phyloP scores from a whole-genome alignment of 768 basidiomycete genomes.

The Tricholoma saponaceum region DNA sequence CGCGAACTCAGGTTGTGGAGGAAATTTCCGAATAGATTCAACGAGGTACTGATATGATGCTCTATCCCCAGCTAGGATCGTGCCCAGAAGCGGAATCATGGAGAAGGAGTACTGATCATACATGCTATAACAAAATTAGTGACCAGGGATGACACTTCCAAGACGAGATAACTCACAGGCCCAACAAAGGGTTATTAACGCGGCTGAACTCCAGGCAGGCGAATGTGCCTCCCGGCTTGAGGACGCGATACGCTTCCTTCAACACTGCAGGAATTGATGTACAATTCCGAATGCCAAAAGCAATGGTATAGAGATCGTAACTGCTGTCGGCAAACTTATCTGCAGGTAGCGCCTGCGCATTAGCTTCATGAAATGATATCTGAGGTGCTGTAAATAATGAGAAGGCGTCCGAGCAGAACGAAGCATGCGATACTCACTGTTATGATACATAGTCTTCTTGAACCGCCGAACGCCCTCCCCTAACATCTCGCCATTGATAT shows the following conservation, averaged over 20 bases:
- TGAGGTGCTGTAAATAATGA: conserved; percentile 65
- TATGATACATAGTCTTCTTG: conserved; percentile 98
- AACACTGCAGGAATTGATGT: conserved; percentile 89
- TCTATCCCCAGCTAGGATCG: conserved; percentile 91
- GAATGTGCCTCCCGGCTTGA: conserved; percentile 95
- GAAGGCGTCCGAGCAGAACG: background rate
- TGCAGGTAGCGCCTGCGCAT: conserved; percentile 76
- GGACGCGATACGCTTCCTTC: conserved; percentile 84
- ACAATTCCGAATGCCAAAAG: conserved; percentile 97
- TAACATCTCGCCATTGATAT: conserved; percentile 96
- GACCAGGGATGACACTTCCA: conserved; percentile 1
- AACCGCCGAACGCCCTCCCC: conserved; percentile 86
- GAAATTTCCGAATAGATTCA: conserved; percentile 95
- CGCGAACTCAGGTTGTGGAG: conserved; percentile 82
- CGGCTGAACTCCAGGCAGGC: conserved; percentile 96
- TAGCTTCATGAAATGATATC: conserved; percentile 88
- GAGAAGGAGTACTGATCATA: conserved; percentile 97
- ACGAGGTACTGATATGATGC: conserved; percentile 97
- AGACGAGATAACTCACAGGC: conserved; percentile 55
- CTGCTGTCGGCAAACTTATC: conserved; percentile 73
- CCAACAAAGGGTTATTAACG: conserved; percentile 83
- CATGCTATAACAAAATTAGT: conserved; percentile 42
- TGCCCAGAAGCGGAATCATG: conserved; percentile 92
- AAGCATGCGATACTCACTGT: conserved; percentile 53
- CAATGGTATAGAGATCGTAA: conserved; percentile 96